Base-by-base conservation (phyloP, 805 yeast genomes). In the Teunomyces tritomae region DNA sequence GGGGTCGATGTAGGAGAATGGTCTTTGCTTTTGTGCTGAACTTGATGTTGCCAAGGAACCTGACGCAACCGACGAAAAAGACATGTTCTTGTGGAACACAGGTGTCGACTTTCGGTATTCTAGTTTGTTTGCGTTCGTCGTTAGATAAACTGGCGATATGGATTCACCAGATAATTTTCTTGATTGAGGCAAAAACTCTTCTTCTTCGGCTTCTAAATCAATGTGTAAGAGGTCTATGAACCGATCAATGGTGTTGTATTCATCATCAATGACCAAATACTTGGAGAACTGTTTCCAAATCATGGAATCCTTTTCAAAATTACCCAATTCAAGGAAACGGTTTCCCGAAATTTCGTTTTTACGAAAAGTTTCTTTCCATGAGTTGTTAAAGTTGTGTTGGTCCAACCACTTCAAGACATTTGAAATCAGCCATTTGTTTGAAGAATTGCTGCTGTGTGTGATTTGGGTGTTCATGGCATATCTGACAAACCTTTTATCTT, bases 311-410 rank as follows among this genome's bases (percentile, higher is more conserved):
- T 55, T 76, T 39, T 84, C 88, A 61, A 85, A 86, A 37, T 84
- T 87, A 43, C 82, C 77, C 54, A 90, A 68, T 43, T 79, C 82
- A 20, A 89, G 63, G 56, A 90, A 89, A 26, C 77, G 69, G 40
- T 80, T 77, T 0, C 90, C 89, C 8, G 74, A 68, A 2, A 90
- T 70, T 43, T 80, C 79, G 50, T 81, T 74, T 37, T 73, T 73
- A 35, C 68, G 68, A 63, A 90, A 86, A 13, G 83, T 77, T 4
- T 73, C 78, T n/a, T 78, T 70, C 97, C 97, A 90, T 10, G 84
- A 71, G 3, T 76, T 78, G 54, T 85, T 85, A 65, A 90, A 90
- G 16, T 78, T 74, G 61, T 89, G 77, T n/a, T 64, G 56, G 6
- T 77, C 83, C 24, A 90, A 71, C 95, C 96, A 90, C 42, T 68